phyloP scores from a whole-genome alignment of 352 stramenopile genomes.

The Globisporangium radiosum region DNA sequence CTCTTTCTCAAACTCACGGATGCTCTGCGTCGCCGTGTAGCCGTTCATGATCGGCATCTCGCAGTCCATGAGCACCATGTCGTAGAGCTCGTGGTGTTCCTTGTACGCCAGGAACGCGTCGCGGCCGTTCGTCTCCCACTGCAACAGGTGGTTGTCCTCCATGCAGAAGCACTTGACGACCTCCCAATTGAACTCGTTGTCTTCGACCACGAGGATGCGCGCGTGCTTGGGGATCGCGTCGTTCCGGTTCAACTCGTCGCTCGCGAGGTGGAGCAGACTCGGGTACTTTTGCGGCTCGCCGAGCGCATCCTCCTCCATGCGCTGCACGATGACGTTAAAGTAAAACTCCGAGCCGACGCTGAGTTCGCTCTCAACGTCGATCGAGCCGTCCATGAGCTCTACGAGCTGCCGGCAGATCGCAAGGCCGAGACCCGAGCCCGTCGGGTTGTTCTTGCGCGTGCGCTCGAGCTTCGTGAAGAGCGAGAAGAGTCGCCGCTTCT shows the following conservation, averaged over 20 bases:
- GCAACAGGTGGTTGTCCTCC: slow-evolving; percentile 72
- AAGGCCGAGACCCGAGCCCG: slow-evolving; percentile 50
- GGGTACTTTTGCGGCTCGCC: slow-evolving; percentile 38
- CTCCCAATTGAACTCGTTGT: slow-evolving; percentile 90
- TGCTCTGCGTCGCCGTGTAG: slow-evolving; percentile 65
- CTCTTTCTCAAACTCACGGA: slow-evolving; percentile 63
- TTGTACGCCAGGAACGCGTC: slow-evolving; percentile 68
- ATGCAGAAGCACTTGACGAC: slow-evolving; percentile 85
- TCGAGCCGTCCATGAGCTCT: slow-evolving; percentile 63
- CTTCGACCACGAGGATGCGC: slow-evolving; percentile 78
- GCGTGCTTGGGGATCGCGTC: slow-evolving; percentile 52
- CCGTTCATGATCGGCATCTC: slow-evolving; percentile 87
- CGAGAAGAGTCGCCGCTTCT: slow-evolving; percentile 57
- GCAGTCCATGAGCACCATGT: slow-evolving; percentile 82
- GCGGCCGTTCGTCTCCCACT: slow-evolving; percentile 76
- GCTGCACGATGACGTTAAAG: slow-evolving; percentile 53
- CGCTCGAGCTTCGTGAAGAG: slow-evolving; percentile 62
- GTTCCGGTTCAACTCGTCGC: slow-evolving; percentile 6
- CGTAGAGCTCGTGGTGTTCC: slow-evolving; percentile 69
- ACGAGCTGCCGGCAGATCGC: slow-evolving; percentile 74
- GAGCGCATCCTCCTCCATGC: slow-evolving; percentile 37
- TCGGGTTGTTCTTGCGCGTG: slow-evolving; percentile 68
- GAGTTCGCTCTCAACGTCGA: slow-evolving; percentile 65
- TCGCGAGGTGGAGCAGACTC: slow-evolving; percentile 20
- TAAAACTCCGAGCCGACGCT: slow-evolving; percentile 62